These are phyloP conservation scores for Breviolum minutum DNA, from an alignment of 73 alveolate genomes.

Conservation along the genomic window DNA sequence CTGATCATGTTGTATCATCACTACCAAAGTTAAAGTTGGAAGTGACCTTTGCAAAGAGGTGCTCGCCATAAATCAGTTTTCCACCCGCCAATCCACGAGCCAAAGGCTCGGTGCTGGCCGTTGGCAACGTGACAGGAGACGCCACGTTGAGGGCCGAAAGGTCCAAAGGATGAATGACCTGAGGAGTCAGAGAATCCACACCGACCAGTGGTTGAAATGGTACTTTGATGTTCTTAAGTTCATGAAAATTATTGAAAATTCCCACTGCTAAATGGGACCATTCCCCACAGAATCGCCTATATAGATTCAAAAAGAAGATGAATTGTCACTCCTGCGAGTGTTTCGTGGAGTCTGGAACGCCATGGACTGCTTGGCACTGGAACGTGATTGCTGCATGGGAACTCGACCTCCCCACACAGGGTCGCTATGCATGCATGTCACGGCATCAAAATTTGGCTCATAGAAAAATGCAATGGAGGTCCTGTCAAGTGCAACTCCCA, in stretches of 20 bases:
- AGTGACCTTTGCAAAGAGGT: constrained; percentile 59
- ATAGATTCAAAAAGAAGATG: no score
- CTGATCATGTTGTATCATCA: no score
- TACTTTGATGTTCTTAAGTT: no score
- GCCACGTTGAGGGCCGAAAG: background rate
- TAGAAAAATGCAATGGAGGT: constrained; percentile 82
- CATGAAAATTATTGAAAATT: no score
- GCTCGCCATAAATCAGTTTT: constrained; percentile 81
- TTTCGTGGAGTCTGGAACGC: no score
- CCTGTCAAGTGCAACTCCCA: background rate
- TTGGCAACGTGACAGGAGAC: background rate
- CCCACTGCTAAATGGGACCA: no score
- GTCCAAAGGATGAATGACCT: constrained; percentile 9
- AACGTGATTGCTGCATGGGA: no score
- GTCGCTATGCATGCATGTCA: background rate
- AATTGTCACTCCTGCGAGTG: no score
- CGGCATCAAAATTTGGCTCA: constrained; percentile 78
- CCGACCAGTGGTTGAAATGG: no score
- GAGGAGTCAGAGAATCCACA: background rate
- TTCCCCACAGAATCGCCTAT: no score
- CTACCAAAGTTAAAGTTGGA: constrained; percentile 25
- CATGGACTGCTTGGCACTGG: no score
- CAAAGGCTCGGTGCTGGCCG: constrained; percentile 62
- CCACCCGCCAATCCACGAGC: constrained; percentile 49
- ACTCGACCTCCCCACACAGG: no score